These are phyloP conservation scores for Vairimorpha apis DNA, from an alignment of 371 early-diverging fungal genomes.

Conservation along the genomic window DNA sequence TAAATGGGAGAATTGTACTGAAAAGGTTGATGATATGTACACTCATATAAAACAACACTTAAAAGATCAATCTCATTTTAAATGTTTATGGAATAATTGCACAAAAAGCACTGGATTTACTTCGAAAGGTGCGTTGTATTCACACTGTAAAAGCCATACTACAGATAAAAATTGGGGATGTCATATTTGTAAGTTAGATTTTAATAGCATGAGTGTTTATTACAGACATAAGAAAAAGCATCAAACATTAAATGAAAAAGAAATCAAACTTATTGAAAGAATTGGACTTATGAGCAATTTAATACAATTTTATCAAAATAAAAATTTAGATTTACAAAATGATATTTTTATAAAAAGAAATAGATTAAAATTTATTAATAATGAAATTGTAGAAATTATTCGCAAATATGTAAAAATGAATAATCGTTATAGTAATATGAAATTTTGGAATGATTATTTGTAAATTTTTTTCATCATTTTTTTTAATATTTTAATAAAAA, in stretches of 20 bases:
- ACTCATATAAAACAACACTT: slow-evolving; percentile 18
- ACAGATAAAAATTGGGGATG: slow-evolving; percentile 56
- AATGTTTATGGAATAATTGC: slow-evolving; percentile 53
- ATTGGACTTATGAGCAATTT: neutral
- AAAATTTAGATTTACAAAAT: slow-evolving; percentile 4
- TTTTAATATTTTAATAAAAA: too few species aligned
- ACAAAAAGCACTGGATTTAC: slow-evolving; percentile 27
- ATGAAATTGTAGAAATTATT: slow-evolving; percentile 14
- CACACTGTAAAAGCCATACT: slow-evolving; percentile 54
- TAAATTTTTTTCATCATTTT: too few species aligned
- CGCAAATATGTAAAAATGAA: neutral
- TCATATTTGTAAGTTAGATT: slow-evolving; percentile 44
- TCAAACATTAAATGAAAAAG: slow-evolving; percentile 29
- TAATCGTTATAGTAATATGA: neutral
- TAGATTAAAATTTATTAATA: slow-evolving; percentile 10
- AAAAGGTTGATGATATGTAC: slow-evolving; percentile 26
- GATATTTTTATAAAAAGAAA: slow-evolving; percentile 5
- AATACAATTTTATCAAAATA: slow-evolving; percentile 4
- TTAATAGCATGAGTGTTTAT: slow-evolving; percentile 56
- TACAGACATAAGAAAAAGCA: slow-evolving; percentile 60
- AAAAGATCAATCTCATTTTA: neutral
- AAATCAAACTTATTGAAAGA: neutral
- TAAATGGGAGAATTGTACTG: slow-evolving; percentile 28
- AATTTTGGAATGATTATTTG: slow-evolving; percentile 33
- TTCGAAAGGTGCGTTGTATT: slow-evolving; percentile 36